Percentiles rank a stretch among this genome's conserved stretches.
These are phyloP conservation scores for Meredithiella fracta DNA, from an alignment of 2,329 filamentous ascomycete species.

Conservation along the genomic window DNA sequence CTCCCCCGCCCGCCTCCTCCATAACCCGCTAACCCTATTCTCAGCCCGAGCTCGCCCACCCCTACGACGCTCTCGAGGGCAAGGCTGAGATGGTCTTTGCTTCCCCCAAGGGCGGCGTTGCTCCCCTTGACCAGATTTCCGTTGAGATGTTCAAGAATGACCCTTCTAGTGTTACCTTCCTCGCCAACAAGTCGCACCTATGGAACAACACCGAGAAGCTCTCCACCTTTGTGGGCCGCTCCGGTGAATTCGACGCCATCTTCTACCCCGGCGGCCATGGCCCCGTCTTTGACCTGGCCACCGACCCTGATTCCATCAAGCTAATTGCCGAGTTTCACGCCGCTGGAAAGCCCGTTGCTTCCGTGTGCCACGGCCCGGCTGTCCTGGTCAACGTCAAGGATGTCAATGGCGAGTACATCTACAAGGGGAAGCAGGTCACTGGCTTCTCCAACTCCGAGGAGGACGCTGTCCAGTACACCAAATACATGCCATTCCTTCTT, in stretches of 20 bases:
- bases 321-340: conserved; percentile 46
- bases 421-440: conserved; percentile 41
- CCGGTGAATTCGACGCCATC: conserved; percentile 45
- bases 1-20: neutral
- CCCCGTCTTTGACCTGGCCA: conserved; percentile 51
- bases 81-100: conserved; percentile 40
- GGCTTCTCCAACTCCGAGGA: conserved; percentile 46
- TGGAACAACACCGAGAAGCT: conserved; percentile 50
- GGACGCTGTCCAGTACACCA: conserved; percentile 29
- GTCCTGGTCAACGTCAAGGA: conserved; percentile 42
- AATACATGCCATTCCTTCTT: conserved; percentile 41
- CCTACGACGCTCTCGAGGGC: conserved; percentile 39
- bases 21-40: conserved; percentile 3
- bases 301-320: conserved; percentile 37
- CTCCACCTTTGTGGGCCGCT: conserved; percentile 36
- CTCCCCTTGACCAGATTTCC: conserved; percentile 44
- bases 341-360: conserved; percentile 44
- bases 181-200: conserved; percentile 36
- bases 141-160: conserved; percentile 40
- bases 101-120: conserved; percentile 44
- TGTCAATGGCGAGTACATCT: conserved; percentile 33
- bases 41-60: conserved; percentile 47
- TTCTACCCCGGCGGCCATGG: conserved; percentile 43
- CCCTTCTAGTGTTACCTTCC: conserved; percentile 33
- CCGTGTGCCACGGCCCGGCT: conserved; percentile 54